Evolutionary conservation across 1,139 yeast species (phyloP).

Genomic region (Debaryomyces robertsiae): DNA sequence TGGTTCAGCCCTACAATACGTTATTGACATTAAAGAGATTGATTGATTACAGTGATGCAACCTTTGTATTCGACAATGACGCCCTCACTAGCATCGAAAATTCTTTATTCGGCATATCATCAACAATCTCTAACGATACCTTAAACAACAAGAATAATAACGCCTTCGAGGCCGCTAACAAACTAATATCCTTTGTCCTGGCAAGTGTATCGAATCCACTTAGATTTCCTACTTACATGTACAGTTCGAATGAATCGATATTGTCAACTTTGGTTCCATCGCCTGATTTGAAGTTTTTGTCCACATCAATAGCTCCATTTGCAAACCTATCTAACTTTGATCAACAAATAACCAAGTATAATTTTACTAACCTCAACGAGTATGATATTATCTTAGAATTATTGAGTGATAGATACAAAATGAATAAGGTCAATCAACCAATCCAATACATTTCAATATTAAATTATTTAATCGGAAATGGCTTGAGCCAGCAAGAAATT

Average conservation of each 20-base stretch:
- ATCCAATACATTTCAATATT: slow-evolving; percentile 66
- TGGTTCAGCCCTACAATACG: slow-evolving; percentile 94
- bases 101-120: slow-evolving; percentile 46
- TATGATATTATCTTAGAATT: slow-evolving; percentile 84
- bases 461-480: slow-evolving; percentile 71
- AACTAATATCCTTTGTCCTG: slow-evolving; percentile 80
- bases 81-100: slow-evolving; percentile 72
- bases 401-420: slow-evolving; percentile 74
- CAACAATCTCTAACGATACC: slow-evolving; percentile 13
- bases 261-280: slow-evolving; percentile 84
- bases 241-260: slow-evolving; percentile 81
- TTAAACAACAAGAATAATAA: slow-evolving; percentile 29
- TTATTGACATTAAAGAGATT: slow-evolving; percentile 78
- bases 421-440: slow-evolving; percentile 59
- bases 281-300: slow-evolving; percentile 84
- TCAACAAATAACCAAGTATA: slow-evolving; percentile 44
- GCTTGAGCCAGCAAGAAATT: slow-evolving; percentile 69
- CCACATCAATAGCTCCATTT: slow-evolving; percentile 88
- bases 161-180: slow-evolving; percentile 77
- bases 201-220: slow-evolving; percentile 85
- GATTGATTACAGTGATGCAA: slow-evolving; percentile 82
- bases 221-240: slow-evolving; percentile 90
- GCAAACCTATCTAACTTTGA: slow-evolving; percentile 33
- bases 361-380: slow-evolving; percentile 63
- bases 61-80: slow-evolving; percentile 86